Evolutionary conservation across 495 filamentous ascomycete genomes (phyloP), one percentile per base, ranked within the genome.

Genomic region (Pseudevernia furfuracea): DNA sequence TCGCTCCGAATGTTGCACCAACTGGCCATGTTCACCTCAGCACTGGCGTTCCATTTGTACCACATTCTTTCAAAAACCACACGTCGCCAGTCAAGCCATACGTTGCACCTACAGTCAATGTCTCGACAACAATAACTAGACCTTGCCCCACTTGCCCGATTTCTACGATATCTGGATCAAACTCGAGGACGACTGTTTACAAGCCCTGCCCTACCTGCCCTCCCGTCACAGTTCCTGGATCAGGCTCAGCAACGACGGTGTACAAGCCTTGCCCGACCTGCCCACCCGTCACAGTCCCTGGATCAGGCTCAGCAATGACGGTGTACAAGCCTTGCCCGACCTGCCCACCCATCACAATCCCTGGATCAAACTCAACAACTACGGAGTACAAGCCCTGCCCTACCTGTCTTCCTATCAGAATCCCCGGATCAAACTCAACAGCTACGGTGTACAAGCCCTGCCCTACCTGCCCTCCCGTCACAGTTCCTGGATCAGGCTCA

Each of bases 91-190:
- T 53, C 49, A 32, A 7, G 14, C 49, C 49, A 1, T 19, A 53
- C 5, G 10, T 36, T 36, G 34, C 34, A 36, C 34, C 34, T 2
- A 41, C 34, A 28, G 37, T n/a, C 23, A 44, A 56, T 52, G n/a
- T 21, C 17, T 34, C 56, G 11, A 21, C 56, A 19, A 52, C 56
- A 21, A 36, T 59, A 25, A 64, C 56, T 17, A 38, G 39, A 39
- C 39, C 56, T n/a, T 64, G 62, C 30, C 43, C 62, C 25, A 64
- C 62, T 64, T 64, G 62, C 44, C 41, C 41, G 15, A 15, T 38
- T 28, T 8, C n/a, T 39, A 59, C 56, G 36, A 39, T 38, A 12
- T 59, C 56, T 2, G 56, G 38, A 38, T 23, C 56, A 19, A 14
- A 3, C 19, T 39, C 56, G 12, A 37, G 3, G 15, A 19, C 49